Evolutionary conservation across 495 filamentous ascomycete genomes (phyloP).

Genomic region (Echria macrotheca): DNA sequence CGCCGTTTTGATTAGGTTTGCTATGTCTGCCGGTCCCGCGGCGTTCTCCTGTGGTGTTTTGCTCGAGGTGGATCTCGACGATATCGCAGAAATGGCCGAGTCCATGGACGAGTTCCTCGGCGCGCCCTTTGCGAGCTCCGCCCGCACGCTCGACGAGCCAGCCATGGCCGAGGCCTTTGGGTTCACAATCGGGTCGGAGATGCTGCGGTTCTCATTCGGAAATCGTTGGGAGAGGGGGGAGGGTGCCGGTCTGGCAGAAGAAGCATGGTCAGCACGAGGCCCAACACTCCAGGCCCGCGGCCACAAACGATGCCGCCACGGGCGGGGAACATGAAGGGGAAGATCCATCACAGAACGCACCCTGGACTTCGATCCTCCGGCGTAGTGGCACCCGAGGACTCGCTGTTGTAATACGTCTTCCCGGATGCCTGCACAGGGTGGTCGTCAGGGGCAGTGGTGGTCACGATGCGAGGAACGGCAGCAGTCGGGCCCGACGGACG

Average conservation of each 20-base stretch:
- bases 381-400: conserved; percentile 30
- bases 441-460: conserved; percentile 28
- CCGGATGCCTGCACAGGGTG: conserved; percentile 16
- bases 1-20: conserved; percentile 69
- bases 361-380: conserved; percentile 28
- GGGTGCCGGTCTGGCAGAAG: conserved; percentile 26
- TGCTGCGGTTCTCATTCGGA: conserved; percentile 41
- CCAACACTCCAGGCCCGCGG: conserved; percentile 5
- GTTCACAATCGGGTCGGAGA: conserved; percentile 31
- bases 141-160: conserved; percentile 22
- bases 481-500: conserved; percentile 15
- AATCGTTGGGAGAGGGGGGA: conserved; percentile 23
- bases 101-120: conserved; percentile 91
- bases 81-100: conserved; percentile 83
- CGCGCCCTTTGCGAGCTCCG: conserved; percentile 26
- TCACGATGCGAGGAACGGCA: conserved; percentile 33
- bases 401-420: conserved; percentile 32
- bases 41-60: conserved; percentile 57
- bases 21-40: conserved; percentile 55
- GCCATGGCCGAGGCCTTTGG: conserved; percentile 32
- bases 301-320: conserved; percentile 13
- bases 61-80: conserved; percentile 58
- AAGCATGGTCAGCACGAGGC: conserved; percentile 22
- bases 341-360: conserved; percentile 25
- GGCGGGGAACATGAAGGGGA: conserved; percentile 5